Evolutionary conservation across 2,329 filamentous ascomycete genomes (phyloP).

Genomic region (Microdochium nivale): DNA sequence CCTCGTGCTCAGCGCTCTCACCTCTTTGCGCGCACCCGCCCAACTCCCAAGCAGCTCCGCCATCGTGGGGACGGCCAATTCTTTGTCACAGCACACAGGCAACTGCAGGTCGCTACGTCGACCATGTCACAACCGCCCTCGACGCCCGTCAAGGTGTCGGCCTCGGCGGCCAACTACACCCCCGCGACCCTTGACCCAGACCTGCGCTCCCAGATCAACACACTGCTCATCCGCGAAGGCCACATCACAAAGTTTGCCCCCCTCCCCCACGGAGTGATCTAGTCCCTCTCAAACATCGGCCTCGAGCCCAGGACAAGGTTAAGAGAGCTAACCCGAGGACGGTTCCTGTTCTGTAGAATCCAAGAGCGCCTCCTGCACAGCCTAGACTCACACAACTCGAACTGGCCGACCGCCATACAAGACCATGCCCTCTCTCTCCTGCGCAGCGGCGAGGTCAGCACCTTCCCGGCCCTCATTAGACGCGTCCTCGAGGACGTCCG

Average conservation of each 20-base stretch:
- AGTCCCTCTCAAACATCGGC: too few relatives aligned
- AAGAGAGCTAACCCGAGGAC: slow-evolving; percentile 3
- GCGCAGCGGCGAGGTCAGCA: slow-evolving; percentile 49
- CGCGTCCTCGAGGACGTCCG: slow-evolving; percentile 55
- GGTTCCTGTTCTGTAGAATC: slow-evolving; percentile 34
- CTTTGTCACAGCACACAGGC: too few relatives aligned
- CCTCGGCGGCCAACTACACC: slow-evolving; percentile 50
- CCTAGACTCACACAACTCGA: slow-evolving; percentile 47
- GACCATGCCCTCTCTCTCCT: slow-evolving; percentile 51
- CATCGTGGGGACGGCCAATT: too few relatives aligned
- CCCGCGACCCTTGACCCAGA: slow-evolving; percentile 53
- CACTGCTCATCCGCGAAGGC: slow-evolving; percentile 46
- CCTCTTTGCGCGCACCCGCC: too few relatives aligned
- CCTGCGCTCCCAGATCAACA: slow-evolving; percentile 54
- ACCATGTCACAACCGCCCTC: slow-evolving; percentile 38
- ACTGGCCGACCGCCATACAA: slow-evolving; percentile 56
- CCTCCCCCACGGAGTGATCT: too few relatives aligned
- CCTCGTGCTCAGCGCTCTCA: too few relatives aligned
- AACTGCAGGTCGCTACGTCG: background rate
- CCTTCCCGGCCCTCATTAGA: slow-evolving; percentile 51
- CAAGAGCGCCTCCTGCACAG: slow-evolving; percentile 56
- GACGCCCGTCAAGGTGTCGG: slow-evolving; percentile 52
- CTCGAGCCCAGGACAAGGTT: too few relatives aligned
- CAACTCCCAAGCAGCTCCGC: too few relatives aligned
- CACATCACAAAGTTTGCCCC: slow-evolving; percentile 46